Evolutionary conservation across 2,329 filamentous ascomycete species (phyloP).

Genomic region (Sarocladiaceae sp.): DNA sequence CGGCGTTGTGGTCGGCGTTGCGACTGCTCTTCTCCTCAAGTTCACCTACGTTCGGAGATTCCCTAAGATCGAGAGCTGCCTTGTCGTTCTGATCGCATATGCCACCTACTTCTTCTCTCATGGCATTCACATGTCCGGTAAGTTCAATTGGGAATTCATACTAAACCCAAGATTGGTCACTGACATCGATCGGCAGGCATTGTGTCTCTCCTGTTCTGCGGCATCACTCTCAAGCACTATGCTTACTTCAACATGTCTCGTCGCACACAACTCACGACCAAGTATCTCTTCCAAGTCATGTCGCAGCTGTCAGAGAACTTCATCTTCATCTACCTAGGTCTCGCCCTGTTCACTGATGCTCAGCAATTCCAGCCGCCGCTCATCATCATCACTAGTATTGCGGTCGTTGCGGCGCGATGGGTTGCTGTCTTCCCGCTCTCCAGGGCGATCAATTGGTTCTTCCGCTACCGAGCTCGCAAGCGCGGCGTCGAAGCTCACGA

Average conservation of each 20-base stretch:
- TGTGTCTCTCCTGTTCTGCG: constrained; percentile 93
- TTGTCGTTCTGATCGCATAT: constrained; percentile 91
- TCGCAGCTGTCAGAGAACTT: constrained; percentile 97
- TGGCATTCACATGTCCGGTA: constrained; percentile 91
- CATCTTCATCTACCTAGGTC: constrained; percentile 96
- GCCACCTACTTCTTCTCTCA: constrained; percentile 98
- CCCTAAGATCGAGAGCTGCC: constrained; percentile 93
- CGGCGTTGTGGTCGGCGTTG: constrained; percentile 79
- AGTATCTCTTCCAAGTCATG: constrained; percentile 92
- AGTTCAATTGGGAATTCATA: too few relatives aligned
- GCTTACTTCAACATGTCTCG: constrained; percentile 99
- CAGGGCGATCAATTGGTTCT: constrained; percentile 83
- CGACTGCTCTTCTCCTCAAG: constrained; percentile 82
- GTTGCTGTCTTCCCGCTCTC: constrained; percentile 92
- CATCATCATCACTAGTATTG: constrained; percentile 85
- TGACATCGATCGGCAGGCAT: constrained; percentile 55
- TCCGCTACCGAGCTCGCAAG: constrained; percentile 74
- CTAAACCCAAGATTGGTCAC: too few relatives aligned
- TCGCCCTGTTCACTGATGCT: constrained; percentile 90
- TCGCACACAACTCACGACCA: constrained; percentile 92
- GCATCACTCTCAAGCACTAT: constrained; percentile 97
- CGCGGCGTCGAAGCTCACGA: constrained; percentile 70
- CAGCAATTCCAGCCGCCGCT: constrained; percentile 90
- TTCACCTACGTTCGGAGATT: constrained; percentile 89
- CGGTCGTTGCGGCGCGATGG: constrained; percentile 89